Conservation (phyloP, 1,284 basidiomycete genomes). For the Heterobasidion irregulare region DNA sequence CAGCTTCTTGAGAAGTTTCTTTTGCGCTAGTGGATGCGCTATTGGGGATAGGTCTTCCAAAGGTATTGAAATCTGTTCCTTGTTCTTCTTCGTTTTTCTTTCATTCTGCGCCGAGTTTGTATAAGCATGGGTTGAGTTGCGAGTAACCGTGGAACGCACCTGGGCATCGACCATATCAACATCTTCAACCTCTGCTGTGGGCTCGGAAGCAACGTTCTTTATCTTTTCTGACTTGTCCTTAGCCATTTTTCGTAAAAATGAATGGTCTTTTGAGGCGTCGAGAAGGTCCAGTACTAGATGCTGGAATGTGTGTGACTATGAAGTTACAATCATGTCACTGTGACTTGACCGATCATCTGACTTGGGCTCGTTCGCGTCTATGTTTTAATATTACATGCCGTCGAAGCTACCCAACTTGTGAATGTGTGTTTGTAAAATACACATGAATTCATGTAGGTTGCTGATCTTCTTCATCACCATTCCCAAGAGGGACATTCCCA, state of each 20-base stretch:
- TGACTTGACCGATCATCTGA: too few relatives aligned
- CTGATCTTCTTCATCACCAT: too few relatives aligned
- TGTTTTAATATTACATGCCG: too few relatives aligned
- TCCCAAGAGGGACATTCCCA: conserved; percentile 20
- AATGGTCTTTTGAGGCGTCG: not conserved
- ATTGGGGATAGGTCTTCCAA: conserved; percentile 83
- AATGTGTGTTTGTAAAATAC: too few relatives aligned
- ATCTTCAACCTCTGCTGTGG: conserved; percentile 27
- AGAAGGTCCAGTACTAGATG: too few relatives aligned
- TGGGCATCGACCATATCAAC: conserved; percentile 42
- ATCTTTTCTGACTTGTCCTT: conserved; percentile 70
- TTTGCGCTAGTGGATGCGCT: conserved; percentile 84
- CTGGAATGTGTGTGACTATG: not conserved
- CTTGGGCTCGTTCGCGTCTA: too few relatives aligned
- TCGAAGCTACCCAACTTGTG: too few relatives aligned
- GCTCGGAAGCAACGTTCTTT: conserved; percentile 31
- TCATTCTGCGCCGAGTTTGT: conserved; percentile 14
- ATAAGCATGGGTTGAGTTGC: not conserved
- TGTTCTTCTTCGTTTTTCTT: conserved; percentile 51
- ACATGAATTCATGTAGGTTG: too few relatives aligned
- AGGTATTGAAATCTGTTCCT: conserved; percentile 60
- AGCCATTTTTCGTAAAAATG: conserved; percentile 30
- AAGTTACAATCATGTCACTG: too few relatives aligned
- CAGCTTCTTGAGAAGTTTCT: conserved; percentile 87
- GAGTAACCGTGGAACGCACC: not conserved